Evolutionary conservation across 1,284 basidiomycete genomes (phyloP).

Genomic region (Microbotryum scabiosae): DNA sequence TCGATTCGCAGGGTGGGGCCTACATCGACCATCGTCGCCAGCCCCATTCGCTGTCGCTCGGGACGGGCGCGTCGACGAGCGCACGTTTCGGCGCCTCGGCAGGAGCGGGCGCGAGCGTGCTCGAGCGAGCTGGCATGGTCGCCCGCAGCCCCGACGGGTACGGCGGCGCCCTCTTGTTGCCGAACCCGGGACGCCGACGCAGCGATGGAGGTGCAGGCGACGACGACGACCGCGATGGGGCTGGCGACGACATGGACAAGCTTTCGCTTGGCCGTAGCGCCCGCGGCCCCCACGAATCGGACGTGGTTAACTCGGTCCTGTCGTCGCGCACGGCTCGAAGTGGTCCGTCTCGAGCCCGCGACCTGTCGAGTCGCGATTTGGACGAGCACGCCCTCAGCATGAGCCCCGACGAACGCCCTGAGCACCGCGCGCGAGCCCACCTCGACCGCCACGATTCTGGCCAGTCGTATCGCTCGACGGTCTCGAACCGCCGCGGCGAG

Average conservation of each 20-base stretch:
- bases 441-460: conserved; percentile 23
- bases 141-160: conserved; percentile 5
- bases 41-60: conserved; percentile 28
- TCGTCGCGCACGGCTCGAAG: conserved; percentile 7
- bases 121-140: background rate
- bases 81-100: background rate
- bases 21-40: conserved; percentile 35
- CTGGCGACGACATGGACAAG: background rate
- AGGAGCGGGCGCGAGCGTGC: background rate
- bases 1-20: conserved; percentile 34
- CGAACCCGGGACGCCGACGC: background rate
- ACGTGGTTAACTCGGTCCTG: conserved; percentile 1
- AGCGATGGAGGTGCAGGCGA: background rate
- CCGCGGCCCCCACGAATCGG: conserved; percentile 2
- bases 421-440: conserved; percentile 14
- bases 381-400: conserved; percentile 21
- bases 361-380: conserved; percentile 9
- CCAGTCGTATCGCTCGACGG: conserved; percentile 11
- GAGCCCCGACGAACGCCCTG: conserved; percentile 7
- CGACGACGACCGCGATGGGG: background rate
- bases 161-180: background rate
- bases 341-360: no score
- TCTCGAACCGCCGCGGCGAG: background rate
- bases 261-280: background rate
- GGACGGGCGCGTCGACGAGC: conserved; percentile 8